Evolutionary conservation across 768 basidiomycete species (phyloP).

Genomic region (Phanerodontia chrysosporium): DNA sequence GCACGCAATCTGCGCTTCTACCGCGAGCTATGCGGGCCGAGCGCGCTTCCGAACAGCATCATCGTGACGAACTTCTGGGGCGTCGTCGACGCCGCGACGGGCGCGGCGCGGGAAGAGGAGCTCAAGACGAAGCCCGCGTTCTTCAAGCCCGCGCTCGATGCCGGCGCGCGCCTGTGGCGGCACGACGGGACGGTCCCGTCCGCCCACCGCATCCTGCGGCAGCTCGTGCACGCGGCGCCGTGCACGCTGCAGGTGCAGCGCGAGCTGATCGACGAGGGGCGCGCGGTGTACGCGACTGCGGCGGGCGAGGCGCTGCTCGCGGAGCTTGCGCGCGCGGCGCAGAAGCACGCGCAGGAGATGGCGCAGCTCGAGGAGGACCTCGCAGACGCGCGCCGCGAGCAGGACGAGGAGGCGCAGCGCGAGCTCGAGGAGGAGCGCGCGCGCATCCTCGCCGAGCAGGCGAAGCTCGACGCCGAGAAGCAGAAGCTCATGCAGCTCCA

Average conservation of each 20-base stretch:
- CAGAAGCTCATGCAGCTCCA: slow-evolving; percentile 8
- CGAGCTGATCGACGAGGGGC: slow-evolving; percentile 14
- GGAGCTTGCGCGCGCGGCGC: slow-evolving; percentile 10
- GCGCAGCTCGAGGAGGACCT: slow-evolving; percentile 16
- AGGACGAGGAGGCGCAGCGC: slow-evolving; percentile 12
- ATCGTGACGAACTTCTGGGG: slow-evolving; percentile 23
- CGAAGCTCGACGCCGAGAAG: slow-evolving; percentile 10
- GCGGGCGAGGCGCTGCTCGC: slow-evolving; percentile 15
- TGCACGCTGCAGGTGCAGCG: slow-evolving; percentile 9
- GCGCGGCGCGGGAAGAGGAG: slow-evolving; percentile 16
- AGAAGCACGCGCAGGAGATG: slow-evolving; percentile 14
- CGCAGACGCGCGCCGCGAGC: slow-evolving; percentile 10
- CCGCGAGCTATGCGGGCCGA: slow-evolving; percentile 17
- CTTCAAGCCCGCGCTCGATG: slow-evolving; percentile 16
- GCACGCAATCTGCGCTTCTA: slow-evolving; percentile 8
- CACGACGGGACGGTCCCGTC: slow-evolving; percentile 12
- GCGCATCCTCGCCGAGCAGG: not conserved
- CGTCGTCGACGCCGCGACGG: slow-evolving; percentile 6
- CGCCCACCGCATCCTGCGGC: slow-evolving; percentile 15
- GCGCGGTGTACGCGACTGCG: slow-evolving; percentile 12
- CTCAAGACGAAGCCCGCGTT: slow-evolving; percentile 12
- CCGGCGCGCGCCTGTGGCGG: slow-evolving; percentile 13
- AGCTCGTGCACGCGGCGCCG: slow-evolving; percentile 9
- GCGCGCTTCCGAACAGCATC: slow-evolving; percentile 16
- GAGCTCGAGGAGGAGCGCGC: slow-evolving; percentile 11